A percentile compares a stretch with the other conserved stretches of the same genome.
These are phyloP conservation scores for Pelargonium nanum DNA, from an alignment of 345 rosid species.

Conservation along the genomic window DNA sequence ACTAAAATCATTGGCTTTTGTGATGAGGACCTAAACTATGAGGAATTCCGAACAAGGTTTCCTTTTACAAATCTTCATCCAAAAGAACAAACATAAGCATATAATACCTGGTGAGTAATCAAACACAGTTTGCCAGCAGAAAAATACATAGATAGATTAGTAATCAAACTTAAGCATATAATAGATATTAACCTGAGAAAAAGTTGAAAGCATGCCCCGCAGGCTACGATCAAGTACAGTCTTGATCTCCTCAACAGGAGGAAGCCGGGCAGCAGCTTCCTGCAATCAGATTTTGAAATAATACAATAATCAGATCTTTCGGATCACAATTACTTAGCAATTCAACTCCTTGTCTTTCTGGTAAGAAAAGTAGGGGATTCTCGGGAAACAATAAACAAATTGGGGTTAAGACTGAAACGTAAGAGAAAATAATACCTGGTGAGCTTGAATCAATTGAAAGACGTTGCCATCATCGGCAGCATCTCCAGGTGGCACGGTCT, in stretches of 20 bases:
- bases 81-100: too few species aligned
- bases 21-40: background rate
- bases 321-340: slow-evolving; percentile 1
- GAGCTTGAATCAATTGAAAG: slow-evolving; percentile 65
- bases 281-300: slow-evolving; percentile 15
- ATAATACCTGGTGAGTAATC: too few species aligned
- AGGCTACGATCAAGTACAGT: slow-evolving; percentile 53
- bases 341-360: background rate
- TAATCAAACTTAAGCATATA: slow-evolving; percentile 1
- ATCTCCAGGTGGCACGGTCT: slow-evolving; percentile 56
- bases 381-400: background rate
- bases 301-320: background rate
- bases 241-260: slow-evolving; percentile 63
- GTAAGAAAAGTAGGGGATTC: background rate
- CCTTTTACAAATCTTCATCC: background rate
- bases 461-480: slow-evolving; percentile 34
- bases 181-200: slow-evolving; percentile 53
- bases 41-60: background rate
- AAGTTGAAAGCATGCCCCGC: slow-evolving; percentile 70
- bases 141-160: background rate
- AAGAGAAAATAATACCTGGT: slow-evolving; percentile 40
- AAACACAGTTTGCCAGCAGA: background rate
- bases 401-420: background rate
- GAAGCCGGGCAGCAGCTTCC: slow-evolving; percentile 80
- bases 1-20: background rate